Base-by-base conservation (phyloP, 345 rosid genomes). In the Carallia pectinifolia region DNA sequence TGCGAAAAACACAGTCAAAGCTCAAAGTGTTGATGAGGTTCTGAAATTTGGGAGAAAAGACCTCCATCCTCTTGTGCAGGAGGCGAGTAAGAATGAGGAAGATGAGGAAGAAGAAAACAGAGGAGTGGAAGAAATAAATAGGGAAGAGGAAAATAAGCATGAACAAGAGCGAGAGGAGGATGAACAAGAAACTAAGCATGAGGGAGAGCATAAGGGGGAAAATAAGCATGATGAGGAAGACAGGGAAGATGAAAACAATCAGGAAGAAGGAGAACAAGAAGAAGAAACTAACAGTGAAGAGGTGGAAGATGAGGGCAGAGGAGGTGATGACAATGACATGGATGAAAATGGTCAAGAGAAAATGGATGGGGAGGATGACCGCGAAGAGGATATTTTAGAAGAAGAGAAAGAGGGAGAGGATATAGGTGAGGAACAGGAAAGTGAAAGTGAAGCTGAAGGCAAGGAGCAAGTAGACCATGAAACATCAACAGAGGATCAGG, bases 31-130 rank as follows among this genome's bases (percentile, higher is more conserved):
- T 59, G 79, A 81, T 34, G 81, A 68, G 47, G 71, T 71, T 53
- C 58, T 69, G 73, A 89, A 84, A 71, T 80, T 86, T 33, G 97
- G 97, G 70, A 86, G 99, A 77, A 95, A 95, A 79, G 90, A 86
- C 68, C 87, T 85, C 23, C 80, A 48, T 65, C 89, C 97, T 37
- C 84, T 59, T 38, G 54, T 64, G 66, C 85, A 72, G 59, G 82
- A 74, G 29, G 69, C 27, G 16, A 59, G 65, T 18, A 78, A 68
- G 69, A 72, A 70, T 70, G 85, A 79, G 72, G 86, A 81, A n/a
- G 84, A 74, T 59, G 83, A 81, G 53, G 87, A 84, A 38, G 89
- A 83, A 55, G 81, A 73, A 36, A 70, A 58, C 60, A 62, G 4
- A 23, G 33, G 23, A 1, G 78, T 64, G 65, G 87, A 79, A 44